phyloP scores from a whole-genome alignment of 2,329 filamentous ascomycete genomes.

The Tolypocladium amazonense region DNA sequence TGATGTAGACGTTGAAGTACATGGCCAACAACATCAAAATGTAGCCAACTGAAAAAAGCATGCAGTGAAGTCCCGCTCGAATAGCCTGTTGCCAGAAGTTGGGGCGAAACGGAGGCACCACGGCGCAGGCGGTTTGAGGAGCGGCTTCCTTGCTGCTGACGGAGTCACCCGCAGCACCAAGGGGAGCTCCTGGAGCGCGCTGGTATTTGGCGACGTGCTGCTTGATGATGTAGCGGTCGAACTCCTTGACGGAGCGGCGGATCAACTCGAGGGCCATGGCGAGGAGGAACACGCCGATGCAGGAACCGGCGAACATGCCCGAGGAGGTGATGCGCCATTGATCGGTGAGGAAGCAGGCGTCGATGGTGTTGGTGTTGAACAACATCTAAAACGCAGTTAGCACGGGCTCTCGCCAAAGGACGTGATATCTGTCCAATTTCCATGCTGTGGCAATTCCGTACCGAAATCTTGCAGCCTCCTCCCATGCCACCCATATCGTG shows the following conservation, averaged over 20 bases:
- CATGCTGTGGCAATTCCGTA: neutral
- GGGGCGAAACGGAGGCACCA: conserved; percentile 37
- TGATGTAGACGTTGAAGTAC: conserved; percentile 63
- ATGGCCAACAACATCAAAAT: conserved; percentile 63
- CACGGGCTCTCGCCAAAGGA: neutral
- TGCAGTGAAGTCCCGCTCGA: conserved; percentile 56
- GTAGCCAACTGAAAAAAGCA: conserved; percentile 67
- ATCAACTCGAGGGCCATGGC: conserved; percentile 63
- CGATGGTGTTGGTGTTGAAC: conserved; percentile 69
- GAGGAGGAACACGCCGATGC: conserved; percentile 67
- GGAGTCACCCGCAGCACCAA: conserved; percentile 6
- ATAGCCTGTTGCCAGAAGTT: conserved; percentile 54
- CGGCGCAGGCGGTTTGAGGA: conserved; percentile 2
- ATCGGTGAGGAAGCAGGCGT: conserved; percentile 57
- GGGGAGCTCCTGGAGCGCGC: conserved; percentile 3
- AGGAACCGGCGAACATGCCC: conserved; percentile 69
- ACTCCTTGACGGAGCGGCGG: conserved; percentile 60
- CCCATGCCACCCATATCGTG: conserved; percentile 8
- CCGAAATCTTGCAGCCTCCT: conserved; percentile 28
- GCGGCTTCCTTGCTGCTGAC: conserved; percentile 12
- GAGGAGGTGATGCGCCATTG: conserved; percentile 60
- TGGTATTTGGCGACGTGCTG: conserved; percentile 31
- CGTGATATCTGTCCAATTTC: no score
- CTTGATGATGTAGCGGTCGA: conserved; percentile 54
- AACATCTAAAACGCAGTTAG: conserved; percentile 46